A percentile compares a stretch with the other conserved stretches of the same genome.
Evolutionary conservation across 805 yeast genomes (phyloP).

Genomic region (Blastobotrys mokoenaii): DNA sequence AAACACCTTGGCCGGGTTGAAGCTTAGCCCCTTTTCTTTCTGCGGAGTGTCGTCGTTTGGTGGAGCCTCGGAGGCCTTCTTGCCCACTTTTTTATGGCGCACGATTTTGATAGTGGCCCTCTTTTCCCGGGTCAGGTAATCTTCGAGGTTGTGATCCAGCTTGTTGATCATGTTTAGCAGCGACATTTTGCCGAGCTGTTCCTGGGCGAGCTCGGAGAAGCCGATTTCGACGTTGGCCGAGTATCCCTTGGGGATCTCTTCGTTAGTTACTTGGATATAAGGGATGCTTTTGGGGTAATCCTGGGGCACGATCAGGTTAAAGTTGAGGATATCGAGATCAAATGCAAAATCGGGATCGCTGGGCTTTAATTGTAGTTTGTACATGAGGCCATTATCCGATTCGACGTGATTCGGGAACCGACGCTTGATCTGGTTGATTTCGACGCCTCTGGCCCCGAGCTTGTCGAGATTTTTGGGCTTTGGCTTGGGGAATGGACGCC

Average conservation of each 20-base stretch:
- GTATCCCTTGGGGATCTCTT: constrained; percentile 62
- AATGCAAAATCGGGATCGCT: constrained; percentile 70
- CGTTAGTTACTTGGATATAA: constrained; percentile 48
- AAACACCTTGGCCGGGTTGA: constrained; percentile 7
- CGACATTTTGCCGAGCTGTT: constrained; percentile 29
- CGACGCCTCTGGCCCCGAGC: constrained; percentile 8
- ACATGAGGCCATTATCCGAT: constrained; percentile 3
- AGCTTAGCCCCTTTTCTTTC: not conserved
- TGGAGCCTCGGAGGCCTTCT: not conserved
- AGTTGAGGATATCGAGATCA: constrained; percentile 45
- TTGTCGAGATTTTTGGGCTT: constrained; percentile 7
- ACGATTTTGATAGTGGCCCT: constrained; percentile 56
- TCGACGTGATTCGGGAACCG: constrained; percentile 8
- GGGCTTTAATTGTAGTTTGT: constrained; percentile 31
- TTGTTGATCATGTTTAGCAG: constrained; percentile 47
- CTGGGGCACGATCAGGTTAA: constrained; percentile 47
- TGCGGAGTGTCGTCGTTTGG: not conserved
- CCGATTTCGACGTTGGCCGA: constrained; percentile 62
- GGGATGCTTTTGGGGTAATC: constrained; percentile 48
- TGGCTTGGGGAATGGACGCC: constrained; percentile 11
- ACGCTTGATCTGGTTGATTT: constrained; percentile 12
- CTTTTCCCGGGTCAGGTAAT: constrained; percentile 49
- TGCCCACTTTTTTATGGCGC: not conserved
- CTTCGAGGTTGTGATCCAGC: constrained; percentile 51
- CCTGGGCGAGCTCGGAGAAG: constrained; percentile 38